Conservation (phyloP, 768 basidiomycete genomes). For the Auricularia heimuer region DNA sequence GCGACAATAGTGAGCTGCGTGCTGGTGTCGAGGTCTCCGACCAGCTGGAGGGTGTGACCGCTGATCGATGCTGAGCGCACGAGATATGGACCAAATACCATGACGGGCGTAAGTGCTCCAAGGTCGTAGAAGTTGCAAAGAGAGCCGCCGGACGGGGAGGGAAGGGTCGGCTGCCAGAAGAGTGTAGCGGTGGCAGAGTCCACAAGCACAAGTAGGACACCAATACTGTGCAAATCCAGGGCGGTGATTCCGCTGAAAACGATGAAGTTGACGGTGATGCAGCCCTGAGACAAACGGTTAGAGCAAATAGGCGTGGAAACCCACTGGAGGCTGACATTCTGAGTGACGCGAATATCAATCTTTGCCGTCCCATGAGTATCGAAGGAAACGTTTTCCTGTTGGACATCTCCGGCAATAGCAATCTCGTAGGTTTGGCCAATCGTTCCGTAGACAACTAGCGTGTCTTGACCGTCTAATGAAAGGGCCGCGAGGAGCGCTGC, state of each 20-base stretch:
- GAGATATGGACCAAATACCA: conserved; percentile 22
- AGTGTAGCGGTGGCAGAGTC: conserved; percentile 18
- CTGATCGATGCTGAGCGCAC: conserved; percentile 20
- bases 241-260: conserved; percentile 10
- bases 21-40: conserved; percentile 18
- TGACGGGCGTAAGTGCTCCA: conserved; percentile 10
- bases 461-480: conserved; percentile 13
- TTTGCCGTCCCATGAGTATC: not conserved
- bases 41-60: conserved; percentile 12
- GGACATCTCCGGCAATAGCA: not conserved
- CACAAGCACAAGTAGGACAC: conserved; percentile 12
- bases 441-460: conserved; percentile 6
- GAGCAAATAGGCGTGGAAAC: too few relatives aligned
- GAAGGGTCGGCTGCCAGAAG: conserved; percentile 17
- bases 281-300: too few relatives aligned
- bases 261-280: conserved; percentile 8
- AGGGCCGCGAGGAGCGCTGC: conserved; percentile 11
- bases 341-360: too few relatives aligned
- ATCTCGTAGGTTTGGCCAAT: not conserved
- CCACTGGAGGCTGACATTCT: too few relatives aligned
- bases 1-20: conserved; percentile 16
- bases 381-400: not conserved
- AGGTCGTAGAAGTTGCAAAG: conserved; percentile 9
- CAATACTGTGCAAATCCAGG: conserved; percentile 1
- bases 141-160: conserved; percentile 12